Base-by-base conservation (phyloP, 495 filamentous ascomycete genomes). In the Penicillium desertorum region DNA sequence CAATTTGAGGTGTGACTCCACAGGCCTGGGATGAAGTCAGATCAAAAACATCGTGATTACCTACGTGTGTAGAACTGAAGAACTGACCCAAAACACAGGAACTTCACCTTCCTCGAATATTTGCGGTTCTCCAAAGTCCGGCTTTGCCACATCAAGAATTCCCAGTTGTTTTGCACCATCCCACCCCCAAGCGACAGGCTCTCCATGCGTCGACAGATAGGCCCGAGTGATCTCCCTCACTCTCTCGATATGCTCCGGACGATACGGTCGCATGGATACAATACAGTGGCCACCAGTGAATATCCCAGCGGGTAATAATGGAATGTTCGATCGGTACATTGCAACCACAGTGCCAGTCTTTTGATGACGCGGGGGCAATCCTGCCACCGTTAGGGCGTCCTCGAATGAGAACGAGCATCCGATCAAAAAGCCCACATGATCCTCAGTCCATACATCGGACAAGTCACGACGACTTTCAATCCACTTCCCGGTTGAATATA, bases 111-210 rank as follows among this genome's bases (percentile, higher is more conserved):
- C 71, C 14, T 57, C 44, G 20, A 68, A 69, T 2, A 71, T 44
- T 16, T 74, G 75, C 11, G 48, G 59, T 41, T 78, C 68, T 0
- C 80, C 77, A 71, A 73, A 82, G 47, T 80, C 76, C 14, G 78
- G 79, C 12, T n/a, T 39, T 29, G 57, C 46, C 25, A 83, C 69
- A 64, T 81, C 73, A 25, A 56, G 36, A 44, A 86, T 78, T 0
- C 81, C 78, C 37, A 85, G 51, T 37, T 58, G 50, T 56, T 64
- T 59, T 12, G 76, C 63, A 1, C 73, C 79, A 4, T 81, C 78
- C 82, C 80, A 86, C 1, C 81, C 82, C 81, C 80, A 85, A 10
- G 77, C 81, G 23, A 86, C 69, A 1, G 83, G 81, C 66, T 85
- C 81, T n/a, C 81, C 81, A 56, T 83, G 82, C 17, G 79, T 81